Base-by-base conservation (phyloP, 1,139 yeast genomes). In the Geotrichum fermentans region DNA sequence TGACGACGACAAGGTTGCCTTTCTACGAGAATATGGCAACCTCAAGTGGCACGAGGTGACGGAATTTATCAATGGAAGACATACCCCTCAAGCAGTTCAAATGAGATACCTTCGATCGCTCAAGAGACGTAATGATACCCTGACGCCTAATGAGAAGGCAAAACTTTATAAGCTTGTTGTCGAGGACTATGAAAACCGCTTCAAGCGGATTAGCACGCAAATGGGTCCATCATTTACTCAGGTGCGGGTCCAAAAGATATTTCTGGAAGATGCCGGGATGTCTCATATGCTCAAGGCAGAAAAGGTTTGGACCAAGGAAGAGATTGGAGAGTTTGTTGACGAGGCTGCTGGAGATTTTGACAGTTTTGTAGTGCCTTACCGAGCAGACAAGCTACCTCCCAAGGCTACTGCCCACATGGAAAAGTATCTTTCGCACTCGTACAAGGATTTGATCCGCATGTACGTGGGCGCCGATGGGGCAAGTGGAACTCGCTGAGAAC, bases 31-130 rank as follows among this genome's bases (percentile, higher is more conserved):
- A 53, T 64, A 61, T 37, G 56, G 61, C 55, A 58, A 62, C 33
- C 59, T 62, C 43, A 62, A 73, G 20, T 72, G 75, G 75, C 64
- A 66, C 38, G 64, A 61, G 42, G 70, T 71, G 43, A 67, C 70
- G 28, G 54, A 58, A 32, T 57, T 62, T 30, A 58, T 72, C 24
- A 62, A 65, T 13, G 52, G 60, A 18, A 56, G 64, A 43, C 73
- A 71, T 53, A 57, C 72, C 13, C 69, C 53, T 4, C 53, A 51
- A 29, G 53, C 53, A 4, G 51, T 51, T 8, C 53, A 51, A 26
- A 51, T 51, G 74, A 72, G 74, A 48, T 72, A 72, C 55, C 60
- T 72, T 40, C 63, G 75, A 8, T 59, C 64, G 28, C 67, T 70
- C 49, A 67, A 68, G 51, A 59, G 65, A 6, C 57, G 73, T 33